Evolutionary conservation across 257 asterid species (phyloP).

Genomic region (Gardenia jasminoides): DNA sequence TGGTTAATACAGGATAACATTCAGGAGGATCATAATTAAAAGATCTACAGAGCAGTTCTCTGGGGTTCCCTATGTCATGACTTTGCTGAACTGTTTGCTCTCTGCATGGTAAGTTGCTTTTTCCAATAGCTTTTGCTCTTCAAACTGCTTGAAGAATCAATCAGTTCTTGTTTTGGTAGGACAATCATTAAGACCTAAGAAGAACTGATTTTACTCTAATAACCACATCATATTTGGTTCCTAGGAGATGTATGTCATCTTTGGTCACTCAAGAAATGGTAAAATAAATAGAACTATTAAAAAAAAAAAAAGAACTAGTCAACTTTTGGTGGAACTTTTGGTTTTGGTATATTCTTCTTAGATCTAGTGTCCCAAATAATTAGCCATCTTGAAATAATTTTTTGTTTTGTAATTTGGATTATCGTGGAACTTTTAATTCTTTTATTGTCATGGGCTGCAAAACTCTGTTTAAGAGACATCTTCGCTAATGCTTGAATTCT

Average conservation of each 20-base stretch:
- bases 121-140: not conserved
- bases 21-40: slow-evolving; percentile 59
- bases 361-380: not conserved
- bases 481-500: not conserved
- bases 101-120: slow-evolving; percentile 55
- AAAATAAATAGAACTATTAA: too few relatives aligned
- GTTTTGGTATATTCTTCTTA: too few relatives aligned
- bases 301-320: not conserved
- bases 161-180: not conserved
- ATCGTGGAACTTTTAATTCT: not conserved
- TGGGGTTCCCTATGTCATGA: slow-evolving; percentile 81
- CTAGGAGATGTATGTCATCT: not conserved
- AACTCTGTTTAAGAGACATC: not conserved
- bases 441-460: not conserved
- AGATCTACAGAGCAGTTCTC: slow-evolving; percentile 75
- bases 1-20: slow-evolving; percentile 55
- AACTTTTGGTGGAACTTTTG: not conserved
- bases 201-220: not conserved
- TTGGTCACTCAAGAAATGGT: not conserved
- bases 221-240: not conserved
- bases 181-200: not conserved
- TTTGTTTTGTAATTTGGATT: not conserved
- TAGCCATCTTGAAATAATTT: not conserved
- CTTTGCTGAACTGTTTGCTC: slow-evolving; percentile 84
- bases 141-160: not conserved